A percentile compares a stretch with the other conserved stretches of the same genome.
Conservation (phyloP, 495 filamentous ascomycete species). For the Haplographium delicatum region DNA sequence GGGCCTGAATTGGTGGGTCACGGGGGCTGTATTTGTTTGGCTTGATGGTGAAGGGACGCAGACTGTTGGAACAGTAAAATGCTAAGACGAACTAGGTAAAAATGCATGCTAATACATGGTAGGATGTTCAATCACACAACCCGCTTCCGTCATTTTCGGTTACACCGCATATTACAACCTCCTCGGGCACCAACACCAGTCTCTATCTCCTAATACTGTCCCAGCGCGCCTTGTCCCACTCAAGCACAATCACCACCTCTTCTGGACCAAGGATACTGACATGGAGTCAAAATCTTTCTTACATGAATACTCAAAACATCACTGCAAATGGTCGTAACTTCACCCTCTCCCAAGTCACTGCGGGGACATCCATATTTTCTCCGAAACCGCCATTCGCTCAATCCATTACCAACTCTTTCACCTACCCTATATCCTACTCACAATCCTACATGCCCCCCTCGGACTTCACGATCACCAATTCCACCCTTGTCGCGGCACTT, state of each 20-base stretch:
- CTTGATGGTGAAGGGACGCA: constrained; percentile 34
- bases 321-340: constrained; percentile 1
- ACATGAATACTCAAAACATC: constrained; percentile 6
- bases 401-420: constrained; percentile 4
- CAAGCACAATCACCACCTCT: constrained; percentile 9
- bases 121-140: not conserved
- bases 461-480: constrained; percentile 1
- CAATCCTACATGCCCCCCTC: not conserved
- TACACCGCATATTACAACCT: not conserved
- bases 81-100: not conserved
- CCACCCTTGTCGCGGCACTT: not conserved
- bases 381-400: not conserved
- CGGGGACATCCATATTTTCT: constrained; percentile 2
- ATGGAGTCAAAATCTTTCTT: constrained; percentile 5
- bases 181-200: not conserved
- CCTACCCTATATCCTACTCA: constrained; percentile 6
- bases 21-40: constrained; percentile 75
- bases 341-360: constrained; percentile 4
- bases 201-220: not conserved
- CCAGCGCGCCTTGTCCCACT: constrained; percentile 1
- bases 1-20: constrained; percentile 71
- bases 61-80: not conserved
- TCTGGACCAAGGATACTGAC: not conserved
- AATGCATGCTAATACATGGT: not conserved
- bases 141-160: not conserved